A percentile compares a stretch with the other conserved stretches of the same genome.
phyloP scores from a whole-genome alignment of 441 rosid genomes.

The Adansonia grandidieri region DNA sequence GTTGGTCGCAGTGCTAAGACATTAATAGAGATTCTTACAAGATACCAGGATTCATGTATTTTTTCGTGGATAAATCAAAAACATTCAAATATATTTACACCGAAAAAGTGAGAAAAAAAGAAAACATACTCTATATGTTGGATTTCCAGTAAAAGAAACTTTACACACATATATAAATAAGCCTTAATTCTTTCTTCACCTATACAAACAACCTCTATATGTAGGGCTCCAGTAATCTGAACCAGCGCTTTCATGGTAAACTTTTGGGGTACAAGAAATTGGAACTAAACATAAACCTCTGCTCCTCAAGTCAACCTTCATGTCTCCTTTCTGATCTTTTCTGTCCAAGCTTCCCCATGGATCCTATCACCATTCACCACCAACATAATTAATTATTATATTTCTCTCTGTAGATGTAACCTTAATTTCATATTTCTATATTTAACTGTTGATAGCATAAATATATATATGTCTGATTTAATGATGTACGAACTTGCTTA shows the following conservation, averaged over 20 bases:
- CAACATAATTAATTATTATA: neutral
- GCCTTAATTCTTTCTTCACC: constrained; percentile 35
- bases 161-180: too few relatives aligned
- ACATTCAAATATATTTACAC: too few relatives aligned
- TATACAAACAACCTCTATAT: constrained; percentile 73
- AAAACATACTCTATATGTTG: too few relatives aligned
- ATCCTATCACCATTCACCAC: constrained; percentile 45
- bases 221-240: constrained; percentile 86
- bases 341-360: constrained; percentile 72
- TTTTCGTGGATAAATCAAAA: too few relatives aligned
- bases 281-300: constrained; percentile 91
- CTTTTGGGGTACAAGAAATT: constrained; percentile 61
- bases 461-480: neutral
- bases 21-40: too few relatives aligned
- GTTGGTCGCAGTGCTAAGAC: too few relatives aligned
- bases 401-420: neutral
- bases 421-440: neutral
- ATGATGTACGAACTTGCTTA: neutral
- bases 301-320: constrained; percentile 60
- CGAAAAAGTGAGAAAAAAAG: too few relatives aligned
- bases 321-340: constrained; percentile 53
- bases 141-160: too few relatives aligned
- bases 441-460: neutral
- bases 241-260: constrained; percentile 65
- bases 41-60: too few relatives aligned